A percentile compares a stretch with the other conserved stretches of the same genome.
phyloP scores from a whole-genome alignment of 441 rosid species.

The Jatropha multifida region DNA sequence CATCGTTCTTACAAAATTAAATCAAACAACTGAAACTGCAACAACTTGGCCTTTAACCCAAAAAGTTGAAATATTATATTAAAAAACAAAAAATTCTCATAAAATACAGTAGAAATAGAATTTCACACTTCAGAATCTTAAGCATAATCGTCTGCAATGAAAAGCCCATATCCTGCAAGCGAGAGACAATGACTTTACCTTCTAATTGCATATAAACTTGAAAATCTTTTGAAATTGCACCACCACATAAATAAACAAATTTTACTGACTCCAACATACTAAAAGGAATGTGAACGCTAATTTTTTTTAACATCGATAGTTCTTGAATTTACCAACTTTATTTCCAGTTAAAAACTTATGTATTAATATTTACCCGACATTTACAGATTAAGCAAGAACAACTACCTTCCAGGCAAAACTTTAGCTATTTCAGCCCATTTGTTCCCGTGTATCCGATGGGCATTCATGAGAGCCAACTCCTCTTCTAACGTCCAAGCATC shows the following conservation, averaged over 20 bases:
- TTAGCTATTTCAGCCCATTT: slow-evolving; percentile 99
- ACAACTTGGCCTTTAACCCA: no score
- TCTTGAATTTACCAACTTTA: neutral
- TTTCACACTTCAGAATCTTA: neutral
- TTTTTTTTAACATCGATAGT: neutral
- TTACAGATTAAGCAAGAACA: slow-evolving; percentile 1
- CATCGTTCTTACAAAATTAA: neutral
- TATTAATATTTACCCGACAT: neutral
- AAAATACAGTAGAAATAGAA: neutral
- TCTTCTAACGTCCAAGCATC: slow-evolving; percentile 97
- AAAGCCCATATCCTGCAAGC: neutral
- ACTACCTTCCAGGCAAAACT: slow-evolving; percentile 94
- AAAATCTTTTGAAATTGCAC: neutral
- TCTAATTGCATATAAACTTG: neutral
- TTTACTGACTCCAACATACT: neutral
- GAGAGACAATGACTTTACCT: neutral
- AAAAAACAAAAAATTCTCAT: neutral
- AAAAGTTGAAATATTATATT: neutral
- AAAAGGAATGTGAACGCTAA: neutral
- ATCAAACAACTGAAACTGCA: neutral
- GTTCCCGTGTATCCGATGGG: slow-evolving; percentile 79
- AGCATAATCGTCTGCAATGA: neutral
- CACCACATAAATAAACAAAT: neutral
- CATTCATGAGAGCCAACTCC: slow-evolving; percentile 80
- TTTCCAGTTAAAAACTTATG: neutral